Evolutionary conservation across 2,329 filamentous ascomycete species (phyloP).

Genomic region (Ilyonectria sp.): DNA sequence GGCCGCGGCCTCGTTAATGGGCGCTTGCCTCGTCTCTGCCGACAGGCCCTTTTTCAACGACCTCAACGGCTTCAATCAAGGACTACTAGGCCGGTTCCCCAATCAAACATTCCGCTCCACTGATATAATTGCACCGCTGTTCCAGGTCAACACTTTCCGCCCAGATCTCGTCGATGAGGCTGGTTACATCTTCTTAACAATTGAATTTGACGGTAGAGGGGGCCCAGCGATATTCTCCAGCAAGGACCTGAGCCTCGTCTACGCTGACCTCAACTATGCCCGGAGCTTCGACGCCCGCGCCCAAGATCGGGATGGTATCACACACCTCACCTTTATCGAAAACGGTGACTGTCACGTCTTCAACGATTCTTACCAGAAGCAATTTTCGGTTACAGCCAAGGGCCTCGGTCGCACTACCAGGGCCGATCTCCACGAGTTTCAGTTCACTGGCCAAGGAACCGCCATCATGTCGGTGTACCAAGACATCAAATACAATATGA

Average conservation of each 20-base stretch:
- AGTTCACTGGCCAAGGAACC: conserved; percentile 39
- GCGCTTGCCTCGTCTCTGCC: conserved; percentile 22
- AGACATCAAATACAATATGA: conserved; percentile 44
- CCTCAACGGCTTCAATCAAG: conserved; percentile 36
- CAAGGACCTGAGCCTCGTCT: conserved; percentile 43
- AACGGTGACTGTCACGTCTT: conserved; percentile 40
- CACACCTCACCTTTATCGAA: conserved; percentile 45
- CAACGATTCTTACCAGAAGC: conserved; percentile 40
- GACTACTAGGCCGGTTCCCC: conserved; percentile 37
- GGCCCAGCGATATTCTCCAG: conserved; percentile 44
- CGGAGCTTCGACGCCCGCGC: conserved; percentile 41
- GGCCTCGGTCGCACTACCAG: conserved; percentile 29
- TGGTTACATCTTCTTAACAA: conserved; percentile 39
- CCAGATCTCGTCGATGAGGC: conserved; percentile 36
- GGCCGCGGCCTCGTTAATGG: conserved; percentile 12
- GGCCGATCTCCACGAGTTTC: conserved; percentile 44
- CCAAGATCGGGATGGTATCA: conserved; percentile 32
- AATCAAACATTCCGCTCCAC: conserved; percentile 41
- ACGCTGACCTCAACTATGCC: conserved; percentile 39
- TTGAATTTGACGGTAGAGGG: conserved; percentile 36
- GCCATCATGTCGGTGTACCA: conserved; percentile 43
- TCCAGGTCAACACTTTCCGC: conserved; percentile 42
- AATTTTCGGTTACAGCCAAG: conserved; percentile 37
- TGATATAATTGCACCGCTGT: conserved; percentile 38
- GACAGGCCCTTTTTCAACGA: conserved; percentile 36